These are phyloP conservation scores for Phytophthora syringae DNA, from an alignment of 352 stramenopile species.

Conservation along the genomic window DNA sequence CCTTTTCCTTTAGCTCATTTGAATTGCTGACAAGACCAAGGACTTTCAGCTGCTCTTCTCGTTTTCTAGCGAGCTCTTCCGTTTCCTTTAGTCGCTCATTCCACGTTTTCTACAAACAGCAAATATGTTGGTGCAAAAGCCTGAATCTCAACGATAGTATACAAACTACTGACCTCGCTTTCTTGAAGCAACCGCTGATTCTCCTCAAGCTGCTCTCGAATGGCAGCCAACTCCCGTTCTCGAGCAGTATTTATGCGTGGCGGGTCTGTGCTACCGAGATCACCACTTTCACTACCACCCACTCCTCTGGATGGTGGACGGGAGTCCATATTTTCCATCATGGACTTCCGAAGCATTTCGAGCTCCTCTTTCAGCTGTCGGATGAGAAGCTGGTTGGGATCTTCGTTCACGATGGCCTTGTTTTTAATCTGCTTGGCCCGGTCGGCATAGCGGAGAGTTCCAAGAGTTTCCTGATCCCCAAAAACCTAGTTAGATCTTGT, in stretches of 20 bases:
- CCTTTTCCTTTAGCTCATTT: slow-evolving; percentile 63
- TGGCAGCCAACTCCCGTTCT: slow-evolving; percentile 62
- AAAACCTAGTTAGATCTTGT: neutral
- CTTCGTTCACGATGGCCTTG: slow-evolving; percentile 93
- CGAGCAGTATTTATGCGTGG: slow-evolving; percentile 50
- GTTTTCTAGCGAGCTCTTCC: slow-evolving; percentile 80
- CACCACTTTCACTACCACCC: slow-evolving; percentile 19
- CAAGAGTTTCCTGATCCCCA: slow-evolving; percentile 83
- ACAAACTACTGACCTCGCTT: slow-evolving; percentile 57
- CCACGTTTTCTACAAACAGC: slow-evolving; percentile 70
- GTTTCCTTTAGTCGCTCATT: slow-evolving; percentile 81
- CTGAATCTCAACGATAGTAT: neutral
- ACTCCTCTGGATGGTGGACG: slow-evolving; percentile 59
- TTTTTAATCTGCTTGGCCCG: slow-evolving; percentile 95
- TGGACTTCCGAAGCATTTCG: slow-evolving; percentile 67
- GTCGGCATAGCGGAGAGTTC: slow-evolving; percentile 91
- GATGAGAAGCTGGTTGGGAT: slow-evolving; percentile 90
- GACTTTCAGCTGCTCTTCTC: slow-evolving; percentile 80
- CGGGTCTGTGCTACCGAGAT: slow-evolving; percentile 18
- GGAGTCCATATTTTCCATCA: slow-evolving; percentile 69
- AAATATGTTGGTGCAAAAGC: neutral
- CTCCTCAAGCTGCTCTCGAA: slow-evolving; percentile 80
- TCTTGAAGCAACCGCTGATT: slow-evolving; percentile 77
- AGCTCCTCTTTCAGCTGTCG: slow-evolving; percentile 85
- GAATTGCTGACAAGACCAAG: slow-evolving; percentile 67